These are phyloP conservation scores for Waltergamsia citrina DNA, from an alignment of 2,329 filamentous ascomycete genomes.

Conservation along the genomic window DNA sequence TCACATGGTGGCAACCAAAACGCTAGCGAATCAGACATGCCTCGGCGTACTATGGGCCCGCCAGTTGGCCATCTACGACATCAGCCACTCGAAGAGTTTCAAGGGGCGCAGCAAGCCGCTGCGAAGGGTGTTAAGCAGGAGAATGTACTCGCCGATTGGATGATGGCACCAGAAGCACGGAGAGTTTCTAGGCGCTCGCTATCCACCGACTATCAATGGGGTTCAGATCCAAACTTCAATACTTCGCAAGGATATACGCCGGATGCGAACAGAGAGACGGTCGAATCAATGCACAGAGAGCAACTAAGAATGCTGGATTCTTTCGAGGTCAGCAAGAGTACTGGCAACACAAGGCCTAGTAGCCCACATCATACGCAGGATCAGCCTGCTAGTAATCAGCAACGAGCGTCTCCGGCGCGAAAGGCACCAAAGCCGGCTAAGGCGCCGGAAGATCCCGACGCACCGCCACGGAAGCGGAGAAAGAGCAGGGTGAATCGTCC, in stretches of 20 bases:
- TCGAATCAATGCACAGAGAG: slow-evolving; percentile 44
- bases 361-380: slow-evolving; percentile 31
- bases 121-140: neutral
- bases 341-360: slow-evolving; percentile 47
- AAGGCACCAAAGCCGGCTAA: slow-evolving; percentile 5
- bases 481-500: slow-evolving; percentile 42
- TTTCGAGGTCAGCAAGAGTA: slow-evolving; percentile 47
- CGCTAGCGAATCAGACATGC: slow-evolving; percentile 11
- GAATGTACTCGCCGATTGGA: slow-evolving; percentile 20
- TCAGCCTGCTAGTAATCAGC: neutral
- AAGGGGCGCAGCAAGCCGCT: slow-evolving; percentile 17
- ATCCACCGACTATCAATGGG: slow-evolving; percentile 49
- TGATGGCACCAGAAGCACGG: slow-evolving; percentile 20
- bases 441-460: slow-evolving; percentile 23
- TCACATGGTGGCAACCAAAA: slow-evolving; percentile 7
- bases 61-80: slow-evolving; percentile 31
- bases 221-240: slow-evolving; percentile 58
- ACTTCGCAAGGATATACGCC: slow-evolving; percentile 49
- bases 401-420: slow-evolving; percentile 9
- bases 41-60: slow-evolving; percentile 18
- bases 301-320: slow-evolving; percentile 48
- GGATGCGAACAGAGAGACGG: slow-evolving; percentile 44
- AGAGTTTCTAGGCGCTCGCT: slow-evolving; percentile 21
- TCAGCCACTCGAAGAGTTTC: slow-evolving; percentile 31
- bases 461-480: slow-evolving; percentile 39